A percentile compares a stretch with the other conserved stretches of the same genome.
phyloP scores from a whole-genome alignment of 225 moss, liverwort and hornwort genomes.

The Pleurozium schreberi region DNA sequence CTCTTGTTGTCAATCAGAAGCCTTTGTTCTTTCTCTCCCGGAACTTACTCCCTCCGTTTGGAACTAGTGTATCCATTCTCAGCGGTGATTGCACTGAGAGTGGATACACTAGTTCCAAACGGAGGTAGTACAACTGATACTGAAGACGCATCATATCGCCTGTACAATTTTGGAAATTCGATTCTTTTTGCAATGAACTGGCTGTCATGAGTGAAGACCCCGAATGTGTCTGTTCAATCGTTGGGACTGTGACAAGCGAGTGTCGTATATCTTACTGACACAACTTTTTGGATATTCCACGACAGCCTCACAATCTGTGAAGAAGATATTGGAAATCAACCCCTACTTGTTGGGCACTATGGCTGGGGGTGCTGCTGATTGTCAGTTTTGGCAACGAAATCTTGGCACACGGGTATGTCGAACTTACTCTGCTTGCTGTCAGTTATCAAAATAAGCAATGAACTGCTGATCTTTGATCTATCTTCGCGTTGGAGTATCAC shows the following conservation, averaged over 20 bases:
- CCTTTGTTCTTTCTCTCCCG: background rate
- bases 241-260: background rate
- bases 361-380: slow-evolving; percentile 88
- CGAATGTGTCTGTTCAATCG: background rate
- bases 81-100: background rate
- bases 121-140: background rate
- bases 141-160: background rate
- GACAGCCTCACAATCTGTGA: slow-evolving; percentile 73
- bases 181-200: background rate
- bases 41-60: background rate
- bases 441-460: background rate
- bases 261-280: background rate
- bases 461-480: background rate
- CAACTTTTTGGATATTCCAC: background rate
- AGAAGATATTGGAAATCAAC: slow-evolving; percentile 84
- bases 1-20: background rate
- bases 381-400: slow-evolving; percentile 87
- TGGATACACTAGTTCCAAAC: background rate
- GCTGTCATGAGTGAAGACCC: background rate
- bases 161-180: background rate
- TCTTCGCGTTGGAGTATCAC: background rate
- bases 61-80: no score
- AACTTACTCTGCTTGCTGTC: background rate
- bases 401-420: slow-evolving; percentile 60
- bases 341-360: slow-evolving; percentile 78